Conservation (phyloP, 139 green algal species). For the Chlorella sp. region DNA sequence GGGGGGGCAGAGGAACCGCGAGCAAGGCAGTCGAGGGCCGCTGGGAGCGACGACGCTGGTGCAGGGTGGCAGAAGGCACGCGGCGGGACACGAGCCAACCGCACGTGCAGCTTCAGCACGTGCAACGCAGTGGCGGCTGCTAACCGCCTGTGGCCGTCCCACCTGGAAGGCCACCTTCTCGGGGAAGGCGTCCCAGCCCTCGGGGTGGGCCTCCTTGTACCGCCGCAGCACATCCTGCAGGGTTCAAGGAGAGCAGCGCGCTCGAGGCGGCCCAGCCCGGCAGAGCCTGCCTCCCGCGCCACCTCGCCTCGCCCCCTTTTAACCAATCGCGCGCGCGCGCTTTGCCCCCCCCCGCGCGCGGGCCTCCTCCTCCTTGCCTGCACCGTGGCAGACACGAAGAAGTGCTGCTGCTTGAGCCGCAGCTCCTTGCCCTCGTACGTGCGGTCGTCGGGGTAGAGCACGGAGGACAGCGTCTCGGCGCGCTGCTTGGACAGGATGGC, state of each 20-base stretch:
- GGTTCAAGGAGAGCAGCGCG: background rate
- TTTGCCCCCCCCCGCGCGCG: background rate
- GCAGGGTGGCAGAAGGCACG: too few relatives aligned
- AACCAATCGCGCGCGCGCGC: background rate
- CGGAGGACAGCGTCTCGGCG: constrained; percentile 93
- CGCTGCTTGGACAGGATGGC: constrained; percentile 96
- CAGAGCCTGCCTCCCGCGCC: background rate
- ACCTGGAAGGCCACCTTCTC: constrained; percentile 93
- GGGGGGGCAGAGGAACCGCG: too few relatives aligned
- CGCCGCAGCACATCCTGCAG: constrained; percentile 90
- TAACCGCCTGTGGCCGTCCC: too few relatives aligned
- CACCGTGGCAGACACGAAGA: constrained; percentile 96
- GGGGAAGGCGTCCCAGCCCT: constrained; percentile 71
- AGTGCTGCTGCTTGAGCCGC: constrained; percentile 99
- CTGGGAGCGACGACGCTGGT: too few relatives aligned
- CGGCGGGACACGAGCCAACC: too few relatives aligned
- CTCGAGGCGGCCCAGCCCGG: background rate
- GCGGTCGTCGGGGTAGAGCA: constrained; percentile 98
- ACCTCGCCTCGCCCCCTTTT: background rate
- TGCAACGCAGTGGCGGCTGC: too few relatives aligned
- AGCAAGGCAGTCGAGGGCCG: too few relatives aligned
- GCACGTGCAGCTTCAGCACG: too few relatives aligned
- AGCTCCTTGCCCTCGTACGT: constrained; percentile 98
- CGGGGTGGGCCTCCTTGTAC: constrained; percentile 78
- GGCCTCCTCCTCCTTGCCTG: constrained; percentile 58